phyloP scores from a whole-genome alignment of 208 protist species.

The Trypanosoma congolense region DNA sequence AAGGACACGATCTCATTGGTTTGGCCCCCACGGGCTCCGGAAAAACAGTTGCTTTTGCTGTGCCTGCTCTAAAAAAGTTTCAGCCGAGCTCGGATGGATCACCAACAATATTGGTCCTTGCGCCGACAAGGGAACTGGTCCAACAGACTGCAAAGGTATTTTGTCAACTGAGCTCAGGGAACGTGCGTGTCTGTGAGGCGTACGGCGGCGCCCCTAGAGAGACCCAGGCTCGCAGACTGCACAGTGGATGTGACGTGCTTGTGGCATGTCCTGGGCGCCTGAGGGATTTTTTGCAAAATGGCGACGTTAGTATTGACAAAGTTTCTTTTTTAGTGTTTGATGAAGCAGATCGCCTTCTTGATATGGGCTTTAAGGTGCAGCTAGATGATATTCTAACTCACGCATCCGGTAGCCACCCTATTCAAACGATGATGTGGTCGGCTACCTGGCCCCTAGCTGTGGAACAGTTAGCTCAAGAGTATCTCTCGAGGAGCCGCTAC shows the following conservation, averaged over 20 bases:
- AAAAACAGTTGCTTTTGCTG: conserved; percentile 98
- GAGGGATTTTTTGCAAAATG: conserved; percentile 91
- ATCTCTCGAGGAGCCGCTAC: conserved; percentile 75
- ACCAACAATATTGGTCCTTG: conserved; percentile 93
- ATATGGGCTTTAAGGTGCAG: conserved; percentile 92
- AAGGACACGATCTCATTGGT: conserved; percentile 94
- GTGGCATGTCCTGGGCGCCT: conserved; percentile 99
- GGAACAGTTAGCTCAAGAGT: conserved; percentile 73
- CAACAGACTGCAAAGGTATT: conserved; percentile 98
- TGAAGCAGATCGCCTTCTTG: conserved; percentile 97
- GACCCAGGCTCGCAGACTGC: conserved; percentile 48
- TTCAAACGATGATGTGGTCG: conserved; percentile 97
- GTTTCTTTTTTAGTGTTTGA: conserved; percentile 98
- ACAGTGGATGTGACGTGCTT: conserved; percentile 84
- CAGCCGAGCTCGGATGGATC: conserved; percentile 38
- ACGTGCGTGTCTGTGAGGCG: conserved; percentile 66
- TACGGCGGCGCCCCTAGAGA: conserved; percentile 77
- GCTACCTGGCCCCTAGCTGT: conserved; percentile 91
- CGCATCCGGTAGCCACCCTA: conserved; percentile 31
- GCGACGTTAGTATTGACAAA: conserved; percentile 77
- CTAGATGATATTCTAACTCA: conserved; percentile 94
- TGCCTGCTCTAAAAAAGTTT: conserved; percentile 87
- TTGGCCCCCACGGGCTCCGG: conserved; percentile 96
- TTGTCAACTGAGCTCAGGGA: conserved; percentile 34
- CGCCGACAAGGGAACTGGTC: conserved; percentile 97